phyloP scores from a whole-genome alignment of 148 eudicot species.

The Chenopodium suecicum region DNA sequence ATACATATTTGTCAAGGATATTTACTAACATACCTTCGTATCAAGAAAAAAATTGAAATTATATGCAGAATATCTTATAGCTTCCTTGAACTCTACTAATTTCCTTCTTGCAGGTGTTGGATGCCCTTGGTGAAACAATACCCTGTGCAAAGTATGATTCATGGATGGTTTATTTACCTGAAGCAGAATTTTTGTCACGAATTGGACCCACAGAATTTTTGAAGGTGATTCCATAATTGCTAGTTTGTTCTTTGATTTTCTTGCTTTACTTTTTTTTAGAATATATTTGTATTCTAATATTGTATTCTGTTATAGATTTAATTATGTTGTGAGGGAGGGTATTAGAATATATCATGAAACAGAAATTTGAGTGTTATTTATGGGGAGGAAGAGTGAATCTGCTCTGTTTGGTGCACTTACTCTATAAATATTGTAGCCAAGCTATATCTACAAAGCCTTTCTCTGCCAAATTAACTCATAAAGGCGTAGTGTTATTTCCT shows the following conservation, averaged over 20 bases:
- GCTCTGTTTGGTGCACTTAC: background rate
- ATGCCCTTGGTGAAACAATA: slow-evolving; percentile 88
- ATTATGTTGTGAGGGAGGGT: too few species aligned
- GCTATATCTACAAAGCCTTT: background rate
- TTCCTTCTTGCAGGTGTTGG: slow-evolving; percentile 63
- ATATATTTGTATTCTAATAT: background rate
- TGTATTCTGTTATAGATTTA: too few species aligned
- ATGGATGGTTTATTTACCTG: slow-evolving; percentile 96
- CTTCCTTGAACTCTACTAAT: slow-evolving; percentile 8
- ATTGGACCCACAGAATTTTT: slow-evolving; percentile 92
- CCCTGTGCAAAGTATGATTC: slow-evolving; percentile 88
- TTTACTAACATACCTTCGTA: too few species aligned
- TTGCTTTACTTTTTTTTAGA: background rate
- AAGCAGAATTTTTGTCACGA: slow-evolving; percentile 87
- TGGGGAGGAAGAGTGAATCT: background rate
- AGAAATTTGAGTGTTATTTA: too few species aligned
- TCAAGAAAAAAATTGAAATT: background rate
- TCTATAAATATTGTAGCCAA: background rate
- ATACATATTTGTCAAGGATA: too few species aligned
- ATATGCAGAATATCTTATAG: background rate
- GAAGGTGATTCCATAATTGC: slow-evolving; percentile 49
- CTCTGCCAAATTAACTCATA: background rate
- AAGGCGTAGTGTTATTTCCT: background rate
- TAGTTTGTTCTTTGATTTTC: background rate
- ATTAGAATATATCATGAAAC: too few species aligned